These are phyloP conservation scores for Penicillium angulare DNA, from an alignment of 495 filamentous ascomycete species.

Conservation along the genomic window DNA sequence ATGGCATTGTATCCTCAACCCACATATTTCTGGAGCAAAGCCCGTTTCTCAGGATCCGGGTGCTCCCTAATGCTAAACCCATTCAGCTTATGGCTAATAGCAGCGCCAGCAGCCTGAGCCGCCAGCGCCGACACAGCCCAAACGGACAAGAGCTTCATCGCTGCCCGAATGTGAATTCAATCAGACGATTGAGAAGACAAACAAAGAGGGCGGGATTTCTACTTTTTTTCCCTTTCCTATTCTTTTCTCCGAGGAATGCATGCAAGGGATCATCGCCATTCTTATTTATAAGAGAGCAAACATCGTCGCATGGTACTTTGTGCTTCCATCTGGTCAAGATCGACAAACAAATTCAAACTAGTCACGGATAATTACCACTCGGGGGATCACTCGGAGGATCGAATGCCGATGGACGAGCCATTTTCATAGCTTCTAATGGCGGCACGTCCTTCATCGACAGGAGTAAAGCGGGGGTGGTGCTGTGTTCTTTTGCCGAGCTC, in stretches of 20 bases:
- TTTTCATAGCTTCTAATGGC: slow-evolving; percentile 9
- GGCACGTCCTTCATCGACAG: slow-evolving; percentile 12
- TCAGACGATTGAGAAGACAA: background rate
- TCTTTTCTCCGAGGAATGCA: background rate
- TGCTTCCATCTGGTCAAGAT: background rate
- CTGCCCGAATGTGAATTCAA: background rate
- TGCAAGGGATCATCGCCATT: slow-evolving; percentile 18
- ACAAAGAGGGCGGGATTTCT: background rate
- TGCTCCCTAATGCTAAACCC: slow-evolving; percentile 39
- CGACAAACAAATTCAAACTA: slow-evolving; percentile 8
- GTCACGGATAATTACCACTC: background rate
- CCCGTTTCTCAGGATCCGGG: slow-evolving; percentile 34
- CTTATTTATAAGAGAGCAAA: slow-evolving; percentile 7
- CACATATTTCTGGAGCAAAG: slow-evolving; percentile 40
- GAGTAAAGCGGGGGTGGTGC: slow-evolving; percentile 10
- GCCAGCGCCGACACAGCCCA: slow-evolving; percentile 34
- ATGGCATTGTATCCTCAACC: too few species aligned
- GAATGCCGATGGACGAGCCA: background rate
- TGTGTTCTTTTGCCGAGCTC: background rate
- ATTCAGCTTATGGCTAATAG: slow-evolving; percentile 36
- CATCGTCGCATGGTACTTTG: background rate
- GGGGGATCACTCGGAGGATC: slow-evolving; percentile 1
- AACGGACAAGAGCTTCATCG: slow-evolving; percentile 35
- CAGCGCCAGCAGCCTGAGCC: slow-evolving; percentile 36
- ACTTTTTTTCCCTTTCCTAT: background rate